Base-by-base conservation (phyloP, 345 rosid genomes). In the Populus ilicifolia region DNA sequence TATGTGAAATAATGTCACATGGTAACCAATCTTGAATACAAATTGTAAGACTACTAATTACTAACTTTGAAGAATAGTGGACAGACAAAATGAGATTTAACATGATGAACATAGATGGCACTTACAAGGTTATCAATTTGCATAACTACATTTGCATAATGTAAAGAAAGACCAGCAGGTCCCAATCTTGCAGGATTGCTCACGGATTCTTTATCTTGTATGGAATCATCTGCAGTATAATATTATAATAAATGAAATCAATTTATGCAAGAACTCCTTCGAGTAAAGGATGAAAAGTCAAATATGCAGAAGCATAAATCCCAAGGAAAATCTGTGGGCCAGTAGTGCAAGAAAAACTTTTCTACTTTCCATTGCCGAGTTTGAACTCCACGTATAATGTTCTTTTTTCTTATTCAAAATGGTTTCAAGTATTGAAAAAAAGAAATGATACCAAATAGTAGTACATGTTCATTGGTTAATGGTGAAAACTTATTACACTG, bases 61-160 rank as follows among this genome's bases (percentile, higher is more conserved):
- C 54, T 1, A 16, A 16, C 54, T 48, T 48, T 4, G 54, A 48
- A 48, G 54, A 48, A 52, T 52, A 52, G n/a, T 52, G 59, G 59
- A 52, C 6, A 52, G 10, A 20, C 59, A 52, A 52, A 52, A 52
- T 52, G 59, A 52, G 59, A 52, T 52, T 52, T 52, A 52, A 52
- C 9, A 52, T 18, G 43, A 52, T 52, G 30, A 46, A 52, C 4
- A 70, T 41, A 63, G 59, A 80, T 23, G 23, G 25, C 18, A 87
- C 97, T 88, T 83, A 95, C 99, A 71, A 90, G 87, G 70, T 82
- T 82, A 84, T 95, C 99, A 70, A 95, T 89, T 87, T 89, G 99
- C 79, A 82, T 68, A 68, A 93, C 79, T 48, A 93, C 79, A 74
- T 89, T 91, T 48, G 99, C 99, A 77, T 91, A 95, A 74, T 95